Conservation (phyloP, 108 stramenopile species). For the Ochromonas danica region DNA sequence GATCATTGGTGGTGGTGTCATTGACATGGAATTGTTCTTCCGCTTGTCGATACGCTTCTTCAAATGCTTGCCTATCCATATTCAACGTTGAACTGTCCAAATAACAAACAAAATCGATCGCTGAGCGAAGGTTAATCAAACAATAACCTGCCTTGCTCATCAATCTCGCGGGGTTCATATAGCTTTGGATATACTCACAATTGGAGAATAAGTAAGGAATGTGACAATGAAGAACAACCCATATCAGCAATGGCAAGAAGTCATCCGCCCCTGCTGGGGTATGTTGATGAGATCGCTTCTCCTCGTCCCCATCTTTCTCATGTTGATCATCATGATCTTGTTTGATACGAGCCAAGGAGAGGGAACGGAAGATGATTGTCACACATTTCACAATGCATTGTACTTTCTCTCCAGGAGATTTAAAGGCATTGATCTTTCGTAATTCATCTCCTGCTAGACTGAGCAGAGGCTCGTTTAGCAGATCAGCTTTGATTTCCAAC, state of each 20-base stretch:
- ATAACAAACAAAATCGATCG: constrained; percentile 52
- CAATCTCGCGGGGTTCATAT: constrained; percentile 51
- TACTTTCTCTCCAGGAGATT: constrained; percentile 43
- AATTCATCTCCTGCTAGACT: constrained; percentile 39
- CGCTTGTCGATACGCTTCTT: neutral
- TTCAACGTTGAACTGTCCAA: constrained; percentile 12
- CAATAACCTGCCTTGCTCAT: constrained; percentile 61
- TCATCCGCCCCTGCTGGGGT: constrained; percentile 51
- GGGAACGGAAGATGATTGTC: constrained; percentile 35
- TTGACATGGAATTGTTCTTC: neutral
- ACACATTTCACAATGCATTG: constrained; percentile 36
- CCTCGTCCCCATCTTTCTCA: neutral
- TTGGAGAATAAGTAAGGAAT: constrained; percentile 51
- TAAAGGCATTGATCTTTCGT: constrained; percentile 34
- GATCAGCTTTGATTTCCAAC: constrained; percentile 29
- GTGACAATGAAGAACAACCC: constrained; percentile 52
- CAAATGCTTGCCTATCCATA: constrained; percentile 35
- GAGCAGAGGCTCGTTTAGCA: constrained; percentile 36
- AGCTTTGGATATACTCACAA: constrained; percentile 54
- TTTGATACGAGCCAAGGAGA: constrained; percentile 9
- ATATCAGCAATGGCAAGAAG: constrained; percentile 59
- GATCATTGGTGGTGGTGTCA: neutral
- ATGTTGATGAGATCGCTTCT: neutral
- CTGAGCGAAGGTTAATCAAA: constrained; percentile 55
- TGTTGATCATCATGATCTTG: neutral